Percentiles rank a stretch among this genome's conserved stretches.
Conservation (phyloP, 108 stramenopile species). For the Bacterosira constricta region DNA sequence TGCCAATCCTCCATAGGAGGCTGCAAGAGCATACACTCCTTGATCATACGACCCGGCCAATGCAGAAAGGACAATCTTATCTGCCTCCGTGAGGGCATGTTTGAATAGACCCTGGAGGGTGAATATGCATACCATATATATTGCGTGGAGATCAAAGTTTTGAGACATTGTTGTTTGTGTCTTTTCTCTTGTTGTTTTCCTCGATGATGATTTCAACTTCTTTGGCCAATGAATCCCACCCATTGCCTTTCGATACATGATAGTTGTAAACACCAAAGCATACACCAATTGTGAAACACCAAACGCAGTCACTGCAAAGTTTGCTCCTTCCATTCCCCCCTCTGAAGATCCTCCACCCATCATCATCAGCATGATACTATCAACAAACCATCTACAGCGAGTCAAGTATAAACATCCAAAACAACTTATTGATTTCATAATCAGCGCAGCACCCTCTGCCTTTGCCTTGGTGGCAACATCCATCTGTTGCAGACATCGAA, state of each 20-base stretch:
- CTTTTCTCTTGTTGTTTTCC: background rate
- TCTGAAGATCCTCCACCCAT: background rate
- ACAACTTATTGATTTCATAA: conserved; percentile 62
- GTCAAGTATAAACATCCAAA: conserved; percentile 39
- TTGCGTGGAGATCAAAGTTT: conserved; percentile 49
- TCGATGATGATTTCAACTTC: conserved; percentile 1
- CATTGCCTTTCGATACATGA: conserved; percentile 50
- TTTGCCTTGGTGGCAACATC: conserved; percentile 64
- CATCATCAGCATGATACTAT: background rate
- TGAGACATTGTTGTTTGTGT: background rate
- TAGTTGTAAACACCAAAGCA: conserved; percentile 51
- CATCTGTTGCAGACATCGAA: conserved; percentile 65
- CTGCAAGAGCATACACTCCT: conserved; percentile 87
- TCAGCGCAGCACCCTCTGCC: conserved; percentile 76
- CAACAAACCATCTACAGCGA: background rate
- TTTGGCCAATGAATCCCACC: conserved; percentile 48
- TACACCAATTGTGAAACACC: conserved; percentile 82
- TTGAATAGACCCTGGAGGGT: conserved; percentile 85
- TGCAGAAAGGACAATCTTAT: conserved; percentile 74
- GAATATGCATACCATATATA: conserved; percentile 62
- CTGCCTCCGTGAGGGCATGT: conserved; percentile 87
- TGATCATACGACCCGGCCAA: conserved; percentile 70
- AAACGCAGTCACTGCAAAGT: conserved; percentile 70
- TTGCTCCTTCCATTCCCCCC: conserved; percentile 1
- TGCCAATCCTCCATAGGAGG: conserved; percentile 75